These are phyloP conservation scores for Pythium pyrilobum DNA, from an alignment of 352 stramenopile species.

Conservation along the genomic window DNA sequence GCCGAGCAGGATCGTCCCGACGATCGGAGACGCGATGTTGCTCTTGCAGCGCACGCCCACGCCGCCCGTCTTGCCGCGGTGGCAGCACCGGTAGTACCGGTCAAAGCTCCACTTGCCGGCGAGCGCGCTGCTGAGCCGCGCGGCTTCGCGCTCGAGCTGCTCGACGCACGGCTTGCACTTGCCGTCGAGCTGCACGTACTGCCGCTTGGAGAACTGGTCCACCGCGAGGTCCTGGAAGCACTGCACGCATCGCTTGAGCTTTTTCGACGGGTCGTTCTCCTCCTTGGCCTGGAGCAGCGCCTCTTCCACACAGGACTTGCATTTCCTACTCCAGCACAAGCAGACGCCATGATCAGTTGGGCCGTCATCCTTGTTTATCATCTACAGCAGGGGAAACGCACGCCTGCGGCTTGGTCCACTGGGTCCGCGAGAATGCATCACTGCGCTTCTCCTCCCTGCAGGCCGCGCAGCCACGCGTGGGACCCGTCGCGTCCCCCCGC, in stretches of 20 bases:
- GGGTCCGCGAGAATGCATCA: conserved; percentile 41
- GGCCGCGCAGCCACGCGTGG: conserved; percentile 16
- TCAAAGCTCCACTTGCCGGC: conserved; percentile 57
- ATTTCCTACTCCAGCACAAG: conserved; percentile 37
- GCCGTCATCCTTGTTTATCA: not conserved
- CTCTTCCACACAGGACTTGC: conserved; percentile 39
- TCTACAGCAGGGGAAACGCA: conserved; percentile 23
- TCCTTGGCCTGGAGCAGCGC: conserved; percentile 18
- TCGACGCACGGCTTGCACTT: conserved; percentile 58
- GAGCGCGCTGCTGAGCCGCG: conserved; percentile 18
- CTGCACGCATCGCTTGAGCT: conserved; percentile 64
- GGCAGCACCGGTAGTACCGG: conserved; percentile 57
- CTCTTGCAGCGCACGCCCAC: conserved; percentile 58
- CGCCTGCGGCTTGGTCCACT: conserved; percentile 36
- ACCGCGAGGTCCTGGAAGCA: conserved; percentile 68
- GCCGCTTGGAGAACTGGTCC: conserved; percentile 64
- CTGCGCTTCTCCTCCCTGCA: conserved; percentile 20
- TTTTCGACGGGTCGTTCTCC: conserved; percentile 18
- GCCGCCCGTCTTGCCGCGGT: conserved; percentile 60
- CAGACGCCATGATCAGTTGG: too few relatives aligned
- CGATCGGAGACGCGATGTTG: conserved; percentile 63
- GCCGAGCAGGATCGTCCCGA: conserved; percentile 55
- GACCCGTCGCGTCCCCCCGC: not conserved
- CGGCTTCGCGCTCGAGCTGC: conserved; percentile 36
- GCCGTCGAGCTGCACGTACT: conserved; percentile 51